Conservation (phyloP, 1,139 yeast species). For the Pichia sp. region DNA sequence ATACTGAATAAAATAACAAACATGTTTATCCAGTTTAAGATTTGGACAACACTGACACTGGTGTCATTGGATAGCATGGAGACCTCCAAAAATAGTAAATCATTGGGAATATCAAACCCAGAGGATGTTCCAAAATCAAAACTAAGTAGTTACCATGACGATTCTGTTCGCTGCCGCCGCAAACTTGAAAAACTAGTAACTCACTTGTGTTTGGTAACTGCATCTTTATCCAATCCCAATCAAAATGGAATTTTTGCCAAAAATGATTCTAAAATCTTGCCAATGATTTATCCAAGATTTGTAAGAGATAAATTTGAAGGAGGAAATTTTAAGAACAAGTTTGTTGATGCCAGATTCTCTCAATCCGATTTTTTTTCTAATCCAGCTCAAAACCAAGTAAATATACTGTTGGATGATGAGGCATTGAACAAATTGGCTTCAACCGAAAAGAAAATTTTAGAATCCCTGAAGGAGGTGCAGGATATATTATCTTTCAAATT, state of each 20-base stretch:
- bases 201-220: slow-evolving; percentile 31
- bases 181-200: slow-evolving; percentile 36
- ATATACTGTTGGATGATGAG: slow-evolving; percentile 48
- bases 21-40: slow-evolving; percentile 55
- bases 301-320: slow-evolving; percentile 62
- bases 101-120: slow-evolving; percentile 6
- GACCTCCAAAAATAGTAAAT: slow-evolving; percentile 36
- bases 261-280: slow-evolving; percentile 37
- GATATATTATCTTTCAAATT: slow-evolving; percentile 37
- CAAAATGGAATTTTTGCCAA: slow-evolving; percentile 31
- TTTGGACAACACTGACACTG: slow-evolving; percentile 33
- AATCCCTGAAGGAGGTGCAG: slow-evolving; percentile 40
- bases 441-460: slow-evolving; percentile 38
- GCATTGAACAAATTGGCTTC: slow-evolving; percentile 40
- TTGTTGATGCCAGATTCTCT: slow-evolving; percentile 34
- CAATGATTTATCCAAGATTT: slow-evolving; percentile 67
- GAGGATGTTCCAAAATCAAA: slow-evolving; percentile 4
- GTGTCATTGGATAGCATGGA: slow-evolving; percentile 10
- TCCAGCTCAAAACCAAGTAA: slow-evolving; percentile 34
- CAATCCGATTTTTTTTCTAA: slow-evolving; percentile 20
- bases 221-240: slow-evolving; percentile 22
- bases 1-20: slow-evolving; percentile 48
- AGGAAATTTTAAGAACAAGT: slow-evolving; percentile 71
- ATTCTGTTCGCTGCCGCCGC: slow-evolving; percentile 38
- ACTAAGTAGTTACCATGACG: slow-evolving; percentile 33